Percentiles rank a stretch among this genome's conserved stretches.
phyloP scores from a whole-genome alignment of 2,329 filamentous ascomycete species.

The Colletotrichum ledebouriae region DNA sequence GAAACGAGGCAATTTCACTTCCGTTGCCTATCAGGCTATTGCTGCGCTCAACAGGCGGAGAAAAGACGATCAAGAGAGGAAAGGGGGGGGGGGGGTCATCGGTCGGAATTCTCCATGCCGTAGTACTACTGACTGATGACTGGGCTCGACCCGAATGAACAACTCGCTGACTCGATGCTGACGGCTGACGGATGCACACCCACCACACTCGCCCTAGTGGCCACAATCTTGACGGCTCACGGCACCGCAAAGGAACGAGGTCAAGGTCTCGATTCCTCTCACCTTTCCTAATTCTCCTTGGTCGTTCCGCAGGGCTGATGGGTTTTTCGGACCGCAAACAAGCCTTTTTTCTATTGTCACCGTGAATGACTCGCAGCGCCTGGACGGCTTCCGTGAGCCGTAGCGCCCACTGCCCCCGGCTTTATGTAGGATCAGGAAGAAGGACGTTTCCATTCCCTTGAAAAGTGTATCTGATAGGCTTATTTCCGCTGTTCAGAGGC shows the following conservation, averaged over 20 bases:
- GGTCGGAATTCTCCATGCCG: not conserved
- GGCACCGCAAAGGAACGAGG: not conserved
- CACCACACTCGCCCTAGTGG: not conserved
- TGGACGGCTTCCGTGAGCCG: not conserved
- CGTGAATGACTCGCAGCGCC: not conserved
- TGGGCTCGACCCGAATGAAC: too few relatives aligned
- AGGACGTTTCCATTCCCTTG: too few relatives aligned
- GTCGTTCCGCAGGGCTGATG: constrained; percentile 14
- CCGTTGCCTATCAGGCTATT: constrained; percentile 4
- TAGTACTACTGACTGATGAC: too few relatives aligned
- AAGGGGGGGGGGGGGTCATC: constrained; percentile 7
- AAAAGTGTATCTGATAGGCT: too few relatives aligned
- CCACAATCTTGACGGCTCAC: constrained; percentile 8
- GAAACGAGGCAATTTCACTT: constrained; percentile 9
- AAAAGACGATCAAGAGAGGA: constrained; percentile 4
- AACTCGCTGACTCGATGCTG: not conserved
- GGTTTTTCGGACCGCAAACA: not conserved
- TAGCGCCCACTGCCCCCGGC: too few relatives aligned
- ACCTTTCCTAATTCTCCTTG: not conserved
- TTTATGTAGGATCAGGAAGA: too few relatives aligned
- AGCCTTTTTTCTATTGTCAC: not conserved
- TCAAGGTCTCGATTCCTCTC: not conserved
- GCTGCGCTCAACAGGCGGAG: not conserved
- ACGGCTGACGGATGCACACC: not conserved
- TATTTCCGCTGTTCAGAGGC: too few relatives aligned